These are phyloP conservation scores for Ganoderma meredithae DNA, from an alignment of 1,284 basidiomycete species.

Conservation along the genomic window DNA sequence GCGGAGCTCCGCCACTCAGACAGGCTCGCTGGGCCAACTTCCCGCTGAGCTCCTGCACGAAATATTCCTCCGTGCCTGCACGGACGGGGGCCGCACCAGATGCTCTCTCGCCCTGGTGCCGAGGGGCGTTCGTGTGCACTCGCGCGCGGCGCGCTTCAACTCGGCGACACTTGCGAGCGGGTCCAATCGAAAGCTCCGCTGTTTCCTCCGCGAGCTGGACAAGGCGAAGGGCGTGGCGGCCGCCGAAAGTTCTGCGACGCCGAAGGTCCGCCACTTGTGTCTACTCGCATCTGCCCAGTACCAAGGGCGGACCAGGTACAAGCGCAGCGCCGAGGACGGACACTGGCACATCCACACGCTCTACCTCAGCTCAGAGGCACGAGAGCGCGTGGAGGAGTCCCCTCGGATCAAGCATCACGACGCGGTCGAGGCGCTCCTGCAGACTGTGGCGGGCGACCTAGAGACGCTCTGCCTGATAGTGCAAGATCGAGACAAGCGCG, in stretches of 20 bases:
- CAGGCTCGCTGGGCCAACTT: background rate
- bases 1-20: background rate
- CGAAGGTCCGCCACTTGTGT: constrained; percentile 1
- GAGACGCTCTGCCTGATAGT: constrained; percentile 1
- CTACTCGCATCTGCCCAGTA: background rate
- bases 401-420: background rate
- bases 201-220: background rate
- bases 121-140: background rate
- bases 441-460: background rate
- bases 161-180: constrained; percentile 1
- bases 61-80: constrained; percentile 14
- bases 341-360: background rate
- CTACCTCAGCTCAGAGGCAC: background rate
- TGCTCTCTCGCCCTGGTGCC: constrained; percentile 12
- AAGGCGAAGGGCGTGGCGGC: background rate
- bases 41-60: constrained; percentile 3
- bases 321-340: background rate
- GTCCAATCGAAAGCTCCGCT: background rate
- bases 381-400: background rate
- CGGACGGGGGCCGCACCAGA: constrained; percentile 16
- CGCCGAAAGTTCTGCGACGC: background rate
- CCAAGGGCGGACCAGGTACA: background rate
- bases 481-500: background rate
- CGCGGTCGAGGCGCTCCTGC: background rate
- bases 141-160: constrained; percentile 12